A percentile compares a stretch with the other conserved stretches of the same genome.
Evolutionary conservation across 2,329 filamentous ascomycete species (phyloP).

Genomic region (Cytospora chrysosperma): DNA sequence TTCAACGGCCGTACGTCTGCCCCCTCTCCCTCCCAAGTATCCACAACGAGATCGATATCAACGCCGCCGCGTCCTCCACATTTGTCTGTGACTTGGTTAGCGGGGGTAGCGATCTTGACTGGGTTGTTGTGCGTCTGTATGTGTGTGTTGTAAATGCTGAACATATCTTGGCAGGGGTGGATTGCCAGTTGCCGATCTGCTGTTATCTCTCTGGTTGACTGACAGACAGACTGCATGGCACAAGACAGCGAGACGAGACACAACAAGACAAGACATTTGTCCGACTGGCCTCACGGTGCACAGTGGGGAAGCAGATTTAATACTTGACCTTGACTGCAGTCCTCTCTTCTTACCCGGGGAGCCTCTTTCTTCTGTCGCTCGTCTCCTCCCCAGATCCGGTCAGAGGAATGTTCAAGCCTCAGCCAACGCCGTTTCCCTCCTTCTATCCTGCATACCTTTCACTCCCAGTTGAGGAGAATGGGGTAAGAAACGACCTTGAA

Average conservation of each 20-base stretch:
- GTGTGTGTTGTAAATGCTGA: conserved; percentile 8
- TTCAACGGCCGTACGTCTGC: conserved; percentile 10
- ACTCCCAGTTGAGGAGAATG: conserved; percentile 40
- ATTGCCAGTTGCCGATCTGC: conserved; percentile 11
- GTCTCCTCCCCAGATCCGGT: neutral
- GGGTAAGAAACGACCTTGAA: conserved; percentile 36
- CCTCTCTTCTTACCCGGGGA: neutral
- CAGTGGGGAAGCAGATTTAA: neutral
- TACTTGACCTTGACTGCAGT: neutral
- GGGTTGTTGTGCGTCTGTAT: neutral
- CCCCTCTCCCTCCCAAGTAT: neutral
- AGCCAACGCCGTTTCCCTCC: conserved; percentile 48
- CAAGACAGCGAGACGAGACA: neutral
- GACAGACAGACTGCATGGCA: conserved; percentile 1
- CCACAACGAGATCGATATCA: neutral
- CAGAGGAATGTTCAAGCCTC: conserved; percentile 57
- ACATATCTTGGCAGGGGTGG: conserved; percentile 3
- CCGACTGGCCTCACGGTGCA: conserved; percentile 1
- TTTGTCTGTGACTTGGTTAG: neutral
- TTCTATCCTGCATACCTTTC: conserved; percentile 24
- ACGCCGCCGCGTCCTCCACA: neutral
- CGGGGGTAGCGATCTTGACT: neutral
- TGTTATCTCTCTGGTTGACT: neutral
- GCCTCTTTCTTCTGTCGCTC: neutral
- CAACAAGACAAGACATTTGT: conserved; percentile 8